phyloP scores from a whole-genome alignment of 768 basidiomycete genomes.

The Pleurotus platypus region DNA sequence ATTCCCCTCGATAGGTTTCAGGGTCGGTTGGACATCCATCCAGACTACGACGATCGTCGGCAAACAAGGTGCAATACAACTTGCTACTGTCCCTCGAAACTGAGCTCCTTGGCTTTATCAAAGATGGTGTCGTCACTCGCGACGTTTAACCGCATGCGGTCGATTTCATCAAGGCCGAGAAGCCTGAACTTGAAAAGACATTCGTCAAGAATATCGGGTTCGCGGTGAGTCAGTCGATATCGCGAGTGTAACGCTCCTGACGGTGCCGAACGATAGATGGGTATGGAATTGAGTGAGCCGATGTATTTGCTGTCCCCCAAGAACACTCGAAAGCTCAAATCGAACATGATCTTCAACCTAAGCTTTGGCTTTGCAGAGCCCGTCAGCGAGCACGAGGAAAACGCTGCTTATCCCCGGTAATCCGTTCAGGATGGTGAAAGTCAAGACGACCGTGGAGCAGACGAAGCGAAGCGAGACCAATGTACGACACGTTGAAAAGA shows the following conservation, averaged over 20 bases:
- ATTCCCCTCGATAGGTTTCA: no score
- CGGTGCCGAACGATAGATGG: constrained; percentile 54
- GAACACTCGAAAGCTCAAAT: constrained; percentile 64
- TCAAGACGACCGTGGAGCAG: no score
- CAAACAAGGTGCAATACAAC: constrained; percentile 80
- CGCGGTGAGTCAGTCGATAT: constrained; percentile 48
- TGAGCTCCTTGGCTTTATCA: constrained; percentile 71
- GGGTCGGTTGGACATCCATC: no score
- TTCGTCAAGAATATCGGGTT: constrained; percentile 91
- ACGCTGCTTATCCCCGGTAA: no score
- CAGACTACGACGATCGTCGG: no score
- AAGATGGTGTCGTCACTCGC: constrained; percentile 70
- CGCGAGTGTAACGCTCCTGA: not conserved
- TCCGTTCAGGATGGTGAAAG: no score
- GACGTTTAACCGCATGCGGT: constrained; percentile 80
- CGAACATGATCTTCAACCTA: constrained; percentile 85
- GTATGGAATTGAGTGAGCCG: constrained; percentile 92
- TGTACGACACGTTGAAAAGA: no score
- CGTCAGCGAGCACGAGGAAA: constrained; percentile 62
- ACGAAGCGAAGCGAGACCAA: no score
- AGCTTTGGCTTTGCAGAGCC: constrained; percentile 84
- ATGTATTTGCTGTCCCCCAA: constrained; percentile 80
- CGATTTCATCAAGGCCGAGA: constrained; percentile 69
- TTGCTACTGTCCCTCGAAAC: constrained; percentile 75
- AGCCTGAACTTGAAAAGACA: constrained; percentile 76